Evolutionary conservation across 1,139 yeast genomes (phyloP).

Genomic region (Debaryomyces coudertii): DNA sequence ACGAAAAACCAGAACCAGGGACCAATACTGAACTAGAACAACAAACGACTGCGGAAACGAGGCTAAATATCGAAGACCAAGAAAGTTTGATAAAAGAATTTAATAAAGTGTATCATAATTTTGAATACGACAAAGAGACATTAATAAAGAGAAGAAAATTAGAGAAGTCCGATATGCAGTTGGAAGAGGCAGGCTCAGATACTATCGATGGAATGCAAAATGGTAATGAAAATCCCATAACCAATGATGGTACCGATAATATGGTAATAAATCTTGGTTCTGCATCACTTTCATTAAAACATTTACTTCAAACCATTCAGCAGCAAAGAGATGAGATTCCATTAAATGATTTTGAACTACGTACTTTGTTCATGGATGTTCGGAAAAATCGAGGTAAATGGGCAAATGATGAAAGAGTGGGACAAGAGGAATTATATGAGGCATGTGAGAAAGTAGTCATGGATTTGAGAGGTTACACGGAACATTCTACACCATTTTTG

Average conservation of each 20-base stretch:
- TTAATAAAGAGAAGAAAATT: conserved; percentile 74
- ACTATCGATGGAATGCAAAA: conserved; percentile 4
- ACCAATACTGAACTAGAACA: conserved; percentile 14
- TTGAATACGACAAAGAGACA: conserved; percentile 82
- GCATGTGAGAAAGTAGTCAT: conserved; percentile 94
- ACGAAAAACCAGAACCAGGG: conserved; percentile 15
- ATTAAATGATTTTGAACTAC: conserved; percentile 82
- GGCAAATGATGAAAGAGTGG: conserved; percentile 93
- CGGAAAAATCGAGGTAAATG: conserved; percentile 94
- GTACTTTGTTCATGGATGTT: conserved; percentile 87
- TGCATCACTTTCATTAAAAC: conserved; percentile 79
- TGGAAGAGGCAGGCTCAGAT: conserved; percentile 44
- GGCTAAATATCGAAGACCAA: conserved; percentile 33
- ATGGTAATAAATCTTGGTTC: conserved; percentile 65
- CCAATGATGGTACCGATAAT: conserved; percentile 14
- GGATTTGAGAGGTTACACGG: conserved; percentile 89
- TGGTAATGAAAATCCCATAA: conserved; percentile 11
- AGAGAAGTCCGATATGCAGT: conserved; percentile 76
- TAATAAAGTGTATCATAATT: conserved; percentile 74
- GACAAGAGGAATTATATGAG: conserved; percentile 96
- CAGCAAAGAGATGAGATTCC: conserved; percentile 72
- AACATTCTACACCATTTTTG: conserved; percentile 93
- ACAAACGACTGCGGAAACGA: conserved; percentile 13
- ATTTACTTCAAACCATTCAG: conserved; percentile 77
- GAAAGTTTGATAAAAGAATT: conserved; percentile 44